These are phyloP conservation scores for Aspergillus ibericus DNA, from an alignment of 2,329 filamentous ascomycete genomes.

Conservation along the genomic window DNA sequence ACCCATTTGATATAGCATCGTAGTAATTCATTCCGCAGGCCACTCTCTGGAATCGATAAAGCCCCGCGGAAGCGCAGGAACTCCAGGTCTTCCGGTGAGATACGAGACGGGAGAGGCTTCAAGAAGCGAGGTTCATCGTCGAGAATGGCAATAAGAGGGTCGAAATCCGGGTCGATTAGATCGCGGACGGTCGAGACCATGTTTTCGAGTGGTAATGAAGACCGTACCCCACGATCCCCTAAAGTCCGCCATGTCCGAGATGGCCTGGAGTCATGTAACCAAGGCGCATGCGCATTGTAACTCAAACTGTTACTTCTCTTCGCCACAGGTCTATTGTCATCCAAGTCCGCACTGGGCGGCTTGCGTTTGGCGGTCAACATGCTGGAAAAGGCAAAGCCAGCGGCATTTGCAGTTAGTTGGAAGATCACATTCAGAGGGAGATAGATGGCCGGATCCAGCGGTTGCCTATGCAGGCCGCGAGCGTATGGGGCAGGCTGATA, in stretches of 20 bases:
- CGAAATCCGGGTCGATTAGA: slow-evolving; percentile 40
- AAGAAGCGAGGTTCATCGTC: slow-evolving; percentile 61
- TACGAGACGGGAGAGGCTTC: slow-evolving; percentile 71
- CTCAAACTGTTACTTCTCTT: slow-evolving; percentile 29
- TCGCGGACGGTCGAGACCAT: slow-evolving; percentile 42
- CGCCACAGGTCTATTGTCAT: slow-evolving; percentile 16
- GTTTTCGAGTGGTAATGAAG: slow-evolving; percentile 36
- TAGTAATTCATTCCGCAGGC: slow-evolving; percentile 73
- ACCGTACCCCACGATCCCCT: slow-evolving; percentile 30
- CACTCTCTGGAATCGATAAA: slow-evolving; percentile 66
- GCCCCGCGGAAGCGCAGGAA: slow-evolving; percentile 80
- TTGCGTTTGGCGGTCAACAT: slow-evolving; percentile 31
- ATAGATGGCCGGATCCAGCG: neutral
- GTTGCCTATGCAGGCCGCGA: neutral
- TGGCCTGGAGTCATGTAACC: slow-evolving; percentile 30
- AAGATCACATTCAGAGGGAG: slow-evolving; percentile 1
- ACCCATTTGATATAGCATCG: slow-evolving; percentile 81
- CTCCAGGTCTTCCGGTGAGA: slow-evolving; percentile 73
- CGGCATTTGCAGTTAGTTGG: slow-evolving; percentile 9
- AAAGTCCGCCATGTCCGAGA: slow-evolving; percentile 29
- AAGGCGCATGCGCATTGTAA: slow-evolving; percentile 33
- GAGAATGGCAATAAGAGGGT: slow-evolving; percentile 38
- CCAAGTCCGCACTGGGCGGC: slow-evolving; percentile 21
- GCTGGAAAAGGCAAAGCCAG: slow-evolving; percentile 20
- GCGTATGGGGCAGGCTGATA: neutral